Evolutionary conservation across 129 eudicot genomes (phyloP).

Genomic region (Pulicaria dysenterica): DNA sequence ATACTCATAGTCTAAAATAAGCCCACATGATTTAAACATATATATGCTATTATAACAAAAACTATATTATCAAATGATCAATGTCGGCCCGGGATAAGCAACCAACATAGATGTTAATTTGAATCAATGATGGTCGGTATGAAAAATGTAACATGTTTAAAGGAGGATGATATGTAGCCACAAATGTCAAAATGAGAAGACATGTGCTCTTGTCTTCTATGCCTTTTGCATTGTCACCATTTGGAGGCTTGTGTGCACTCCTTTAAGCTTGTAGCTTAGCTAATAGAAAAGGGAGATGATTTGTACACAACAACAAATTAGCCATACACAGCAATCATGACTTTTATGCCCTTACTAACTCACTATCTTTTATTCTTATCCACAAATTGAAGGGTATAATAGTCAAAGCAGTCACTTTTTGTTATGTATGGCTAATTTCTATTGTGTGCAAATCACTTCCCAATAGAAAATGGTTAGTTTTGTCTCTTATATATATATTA

Average conservation of each 20-base stretch:
- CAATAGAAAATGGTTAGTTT: slow-evolving; percentile 2
- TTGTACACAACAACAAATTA: too few species aligned
- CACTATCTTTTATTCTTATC: too few species aligned
- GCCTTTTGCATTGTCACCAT: slow-evolving; percentile 18
- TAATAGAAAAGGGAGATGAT: too few species aligned
- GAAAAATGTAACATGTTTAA: slow-evolving; percentile 17
- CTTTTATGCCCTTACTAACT: too few species aligned
- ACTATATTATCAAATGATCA: slow-evolving; percentile 3
- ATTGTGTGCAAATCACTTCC: too few species aligned
- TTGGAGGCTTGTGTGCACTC: slow-evolving; percentile 13
- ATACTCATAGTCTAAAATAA: background rate
- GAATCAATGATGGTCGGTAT: slow-evolving; percentile 13
- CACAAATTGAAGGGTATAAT: too few species aligned
- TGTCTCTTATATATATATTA: background rate
- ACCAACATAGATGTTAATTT: background rate
- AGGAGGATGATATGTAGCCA: background rate
- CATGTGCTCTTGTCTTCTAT: slow-evolving; percentile 32
- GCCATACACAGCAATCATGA: too few species aligned
- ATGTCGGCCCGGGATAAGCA: slow-evolving; percentile 5
- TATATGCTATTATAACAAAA: background rate
- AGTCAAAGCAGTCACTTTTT: too few species aligned
- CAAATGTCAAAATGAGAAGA: slow-evolving; percentile 30
- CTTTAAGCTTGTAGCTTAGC: slow-evolving; percentile 12
- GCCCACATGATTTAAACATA: background rate
- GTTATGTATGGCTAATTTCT: too few species aligned